These are phyloP conservation scores for Effrenium voratum DNA, from an alignment of 73 alveolate genomes.

Conservation along the genomic window DNA sequence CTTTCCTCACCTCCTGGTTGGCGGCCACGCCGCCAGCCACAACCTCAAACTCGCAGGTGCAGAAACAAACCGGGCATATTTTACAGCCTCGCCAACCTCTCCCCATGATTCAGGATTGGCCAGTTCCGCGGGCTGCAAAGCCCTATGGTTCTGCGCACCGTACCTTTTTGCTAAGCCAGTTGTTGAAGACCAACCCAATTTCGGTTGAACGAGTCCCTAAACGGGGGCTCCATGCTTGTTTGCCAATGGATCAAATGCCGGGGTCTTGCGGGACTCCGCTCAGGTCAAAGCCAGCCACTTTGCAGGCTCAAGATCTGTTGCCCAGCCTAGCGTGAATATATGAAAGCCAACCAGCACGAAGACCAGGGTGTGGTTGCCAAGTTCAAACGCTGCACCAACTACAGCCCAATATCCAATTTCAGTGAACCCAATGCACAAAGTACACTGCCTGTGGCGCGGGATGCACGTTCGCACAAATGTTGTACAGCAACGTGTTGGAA, in stretches of 20 bases:
- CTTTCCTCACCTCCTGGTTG: conserved; percentile 85
- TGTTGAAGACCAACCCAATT: no score
- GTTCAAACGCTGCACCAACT: background rate
- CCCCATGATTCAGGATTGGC: no score
- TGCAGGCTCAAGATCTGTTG: conserved; percentile 66
- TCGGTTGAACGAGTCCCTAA: no score
- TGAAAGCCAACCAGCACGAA: background rate
- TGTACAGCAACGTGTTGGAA: conserved; percentile 58
- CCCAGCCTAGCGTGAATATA: conserved; percentile 39
- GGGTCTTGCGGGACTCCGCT: no score
- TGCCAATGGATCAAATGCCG: no score
- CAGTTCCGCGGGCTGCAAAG: no score
- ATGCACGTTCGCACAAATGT: conserved; percentile 64
- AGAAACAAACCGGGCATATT: background rate
- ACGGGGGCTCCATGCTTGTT: no score
- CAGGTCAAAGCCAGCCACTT: conserved; percentile 55
- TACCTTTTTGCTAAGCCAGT: no score
- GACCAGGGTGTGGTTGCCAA: no score
- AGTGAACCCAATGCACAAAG: background rate
- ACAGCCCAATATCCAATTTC: background rate
- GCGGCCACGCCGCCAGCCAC: conserved; percentile 95
- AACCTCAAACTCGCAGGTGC: conserved; percentile 26
- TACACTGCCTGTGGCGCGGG: conserved; percentile 71
- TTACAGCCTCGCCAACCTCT: no score
- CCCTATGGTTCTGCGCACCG: no score